A percentile compares a stretch with the other conserved stretches of the same genome.
Evolutionary conservation across 805 yeast species (phyloP).

Genomic region (Scheffersomyces coipomensis): DNA sequence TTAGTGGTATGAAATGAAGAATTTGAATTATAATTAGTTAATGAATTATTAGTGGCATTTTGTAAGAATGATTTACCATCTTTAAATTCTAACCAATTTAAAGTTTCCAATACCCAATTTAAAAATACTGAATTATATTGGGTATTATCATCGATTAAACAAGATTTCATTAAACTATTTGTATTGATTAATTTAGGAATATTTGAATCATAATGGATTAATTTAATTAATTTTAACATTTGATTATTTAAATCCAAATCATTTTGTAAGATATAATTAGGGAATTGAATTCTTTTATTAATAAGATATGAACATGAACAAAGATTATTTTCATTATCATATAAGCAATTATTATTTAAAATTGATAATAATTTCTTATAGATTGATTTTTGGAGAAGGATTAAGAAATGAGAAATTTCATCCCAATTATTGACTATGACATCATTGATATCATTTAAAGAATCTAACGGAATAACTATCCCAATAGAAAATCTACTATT

Average conservation of each 20-base stretch:
- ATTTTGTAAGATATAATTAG: slow-evolving; percentile 35
- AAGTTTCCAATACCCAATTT: slow-evolving; percentile 52
- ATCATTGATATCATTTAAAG: slow-evolving; percentile 28
- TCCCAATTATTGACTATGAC: slow-evolving; percentile 50
- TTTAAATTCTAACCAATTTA: slow-evolving; percentile 56
- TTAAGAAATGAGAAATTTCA: slow-evolving; percentile 40
- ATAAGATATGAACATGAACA: slow-evolving; percentile 19
- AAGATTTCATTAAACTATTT: slow-evolving; percentile 34
- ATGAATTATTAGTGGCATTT: neutral
- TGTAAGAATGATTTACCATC: slow-evolving; percentile 32
- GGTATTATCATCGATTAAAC: slow-evolving; percentile 8
- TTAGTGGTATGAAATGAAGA: slow-evolving; percentile 10
- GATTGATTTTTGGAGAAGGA: slow-evolving; percentile 38
- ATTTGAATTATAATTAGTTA: slow-evolving; percentile 8
- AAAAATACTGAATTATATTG: slow-evolving; percentile 35
- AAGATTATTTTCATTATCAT: slow-evolving; percentile 3
- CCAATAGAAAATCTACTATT: slow-evolving; percentile 48
- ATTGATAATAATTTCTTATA: slow-evolving; percentile 32
- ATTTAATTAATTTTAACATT: slow-evolving; percentile 33
- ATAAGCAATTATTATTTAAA: slow-evolving; percentile 13
- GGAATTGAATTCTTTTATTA: slow-evolving; percentile 37
- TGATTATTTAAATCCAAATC: slow-evolving; percentile 43
- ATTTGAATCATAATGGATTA: slow-evolving; percentile 39
- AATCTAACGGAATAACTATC: slow-evolving; percentile 45
- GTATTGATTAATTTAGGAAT: slow-evolving; percentile 46